A percentile compares a stretch with the other conserved stretches of the same genome.
Evolutionary conservation across 2,329 filamentous ascomycete species (phyloP).

Genomic region (Colletotrichum coccodes): DNA sequence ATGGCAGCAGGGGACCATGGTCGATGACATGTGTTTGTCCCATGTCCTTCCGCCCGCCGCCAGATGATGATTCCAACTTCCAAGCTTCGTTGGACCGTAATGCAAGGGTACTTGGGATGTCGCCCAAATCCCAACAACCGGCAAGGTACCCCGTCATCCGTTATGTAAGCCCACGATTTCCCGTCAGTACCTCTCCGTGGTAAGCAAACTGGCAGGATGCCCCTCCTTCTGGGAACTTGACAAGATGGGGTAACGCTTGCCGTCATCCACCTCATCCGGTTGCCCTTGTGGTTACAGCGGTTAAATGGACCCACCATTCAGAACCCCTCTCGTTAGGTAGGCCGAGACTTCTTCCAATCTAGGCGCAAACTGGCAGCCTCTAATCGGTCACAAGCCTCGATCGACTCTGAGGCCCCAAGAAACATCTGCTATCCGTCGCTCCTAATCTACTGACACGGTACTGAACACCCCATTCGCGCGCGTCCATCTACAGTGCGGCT

Average conservation of each 20-base stretch:
- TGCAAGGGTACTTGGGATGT: background rate
- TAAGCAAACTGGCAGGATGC: background rate
- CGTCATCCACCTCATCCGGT: conserved; percentile 12
- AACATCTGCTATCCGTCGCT: background rate
- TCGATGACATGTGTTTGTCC: conserved; percentile 31
- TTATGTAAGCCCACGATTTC: background rate
- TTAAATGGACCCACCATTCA: conserved; percentile 5
- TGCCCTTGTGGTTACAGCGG: conserved; percentile 21
- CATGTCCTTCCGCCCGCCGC: background rate
- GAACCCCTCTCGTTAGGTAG: background rate
- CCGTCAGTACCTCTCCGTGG: background rate
- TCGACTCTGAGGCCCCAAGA: background rate
- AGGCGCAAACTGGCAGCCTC: background rate
- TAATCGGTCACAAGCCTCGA: conserved; percentile 10
- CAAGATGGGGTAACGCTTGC: conserved; percentile 21
- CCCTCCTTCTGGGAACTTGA: background rate
- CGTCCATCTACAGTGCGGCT: background rate
- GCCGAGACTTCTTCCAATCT: conserved; percentile 7
- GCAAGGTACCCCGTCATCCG: background rate
- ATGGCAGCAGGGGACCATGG: conserved; percentile 13
- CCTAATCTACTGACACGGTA: background rate
- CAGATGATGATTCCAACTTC: background rate
- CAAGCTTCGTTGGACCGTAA: conserved; percentile 2
- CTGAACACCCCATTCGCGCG: background rate
- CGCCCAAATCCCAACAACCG: background rate